Evolutionary conservation across 2,329 filamentous ascomycete genomes (phyloP).

Genomic region (Diaporthe ampelina): DNA sequence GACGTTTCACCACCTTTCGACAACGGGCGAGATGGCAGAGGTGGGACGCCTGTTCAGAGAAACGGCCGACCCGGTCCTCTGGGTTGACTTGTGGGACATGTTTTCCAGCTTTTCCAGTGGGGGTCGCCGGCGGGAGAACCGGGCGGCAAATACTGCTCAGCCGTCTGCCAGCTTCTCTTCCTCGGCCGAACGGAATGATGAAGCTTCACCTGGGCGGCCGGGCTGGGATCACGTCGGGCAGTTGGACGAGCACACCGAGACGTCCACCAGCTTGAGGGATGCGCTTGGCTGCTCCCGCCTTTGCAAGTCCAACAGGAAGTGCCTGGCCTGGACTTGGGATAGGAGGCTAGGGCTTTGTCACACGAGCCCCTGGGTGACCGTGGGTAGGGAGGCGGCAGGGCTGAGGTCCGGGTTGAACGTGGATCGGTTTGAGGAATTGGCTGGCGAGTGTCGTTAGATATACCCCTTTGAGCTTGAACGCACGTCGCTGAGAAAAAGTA

Average conservation of each 20-base stretch:
- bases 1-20: conserved; percentile 66
- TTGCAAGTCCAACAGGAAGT: conserved; percentile 54
- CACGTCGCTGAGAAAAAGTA: too few relatives aligned
- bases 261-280: conserved; percentile 53
- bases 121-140: background rate
- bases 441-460: conserved; percentile 31
- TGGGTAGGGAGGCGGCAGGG: conserved; percentile 54
- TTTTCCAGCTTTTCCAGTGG: conserved; percentile 55
- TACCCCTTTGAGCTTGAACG: background rate
- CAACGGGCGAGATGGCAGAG: conserved; percentile 58
- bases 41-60: conserved; percentile 58
- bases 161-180: conserved; percentile 40
- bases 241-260: conserved; percentile 58
- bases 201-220: conserved; percentile 50
- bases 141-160: background rate
- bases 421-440: conserved; percentile 28
- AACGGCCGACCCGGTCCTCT: conserved; percentile 58
- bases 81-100: conserved; percentile 64
- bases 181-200: conserved; percentile 53
- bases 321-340: conserved; percentile 67
- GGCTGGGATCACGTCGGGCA: conserved; percentile 65
- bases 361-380: conserved; percentile 63
- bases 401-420: conserved; percentile 56
- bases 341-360: conserved; percentile 56
- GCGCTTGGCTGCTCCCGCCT: conserved; percentile 59